Evolutionary conservation across 2,329 filamentous ascomycete species (phyloP).

Genomic region (Hymenotorrendiella dingleyae): DNA sequence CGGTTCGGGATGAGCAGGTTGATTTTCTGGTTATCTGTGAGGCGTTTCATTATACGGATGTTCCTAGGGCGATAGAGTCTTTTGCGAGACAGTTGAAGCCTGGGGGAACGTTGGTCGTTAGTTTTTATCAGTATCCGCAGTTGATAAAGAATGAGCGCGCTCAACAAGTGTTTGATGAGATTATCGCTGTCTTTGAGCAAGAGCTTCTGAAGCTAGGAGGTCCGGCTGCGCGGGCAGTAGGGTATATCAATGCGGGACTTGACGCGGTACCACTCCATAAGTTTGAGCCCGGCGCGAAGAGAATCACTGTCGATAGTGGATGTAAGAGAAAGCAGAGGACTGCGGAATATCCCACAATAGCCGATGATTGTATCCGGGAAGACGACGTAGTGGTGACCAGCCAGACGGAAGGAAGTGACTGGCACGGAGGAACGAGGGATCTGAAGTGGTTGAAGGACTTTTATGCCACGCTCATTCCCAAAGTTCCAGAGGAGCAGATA

Average conservation of each 20-base stretch:
- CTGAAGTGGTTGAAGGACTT: constrained; percentile 7
- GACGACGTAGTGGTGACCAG: too few relatives aligned
- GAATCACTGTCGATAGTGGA: constrained; percentile 4
- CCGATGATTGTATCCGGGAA: too few relatives aligned
- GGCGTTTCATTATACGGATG: constrained; percentile 25
- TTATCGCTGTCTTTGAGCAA: background rate
- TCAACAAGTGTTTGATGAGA: background rate
- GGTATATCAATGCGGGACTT: background rate
- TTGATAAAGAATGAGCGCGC: background rate
- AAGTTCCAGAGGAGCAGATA: constrained; percentile 1
- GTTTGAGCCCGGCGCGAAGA: constrained; percentile 3
- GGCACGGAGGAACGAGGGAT: too few relatives aligned
- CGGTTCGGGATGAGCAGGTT: constrained; percentile 13
- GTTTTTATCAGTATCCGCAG: constrained; percentile 12
- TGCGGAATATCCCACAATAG: background rate
- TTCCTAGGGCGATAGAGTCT: constrained; percentile 16
- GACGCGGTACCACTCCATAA: constrained; percentile 5
- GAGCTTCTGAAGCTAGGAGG: background rate
- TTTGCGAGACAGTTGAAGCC: constrained; percentile 21
- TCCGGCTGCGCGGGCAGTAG: background rate
- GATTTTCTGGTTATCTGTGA: constrained; percentile 24
- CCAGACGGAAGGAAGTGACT: too few relatives aligned
- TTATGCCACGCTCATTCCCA: background rate
- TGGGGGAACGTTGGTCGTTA: constrained; percentile 22
- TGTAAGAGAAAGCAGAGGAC: constrained; percentile 5